Percentiles rank a stretch among this genome's conserved stretches.
These are phyloP conservation scores for Pseudozyma flocculosa DNA, from an alignment of 1,284 basidiomycete genomes.

Conservation along the genomic window DNA sequence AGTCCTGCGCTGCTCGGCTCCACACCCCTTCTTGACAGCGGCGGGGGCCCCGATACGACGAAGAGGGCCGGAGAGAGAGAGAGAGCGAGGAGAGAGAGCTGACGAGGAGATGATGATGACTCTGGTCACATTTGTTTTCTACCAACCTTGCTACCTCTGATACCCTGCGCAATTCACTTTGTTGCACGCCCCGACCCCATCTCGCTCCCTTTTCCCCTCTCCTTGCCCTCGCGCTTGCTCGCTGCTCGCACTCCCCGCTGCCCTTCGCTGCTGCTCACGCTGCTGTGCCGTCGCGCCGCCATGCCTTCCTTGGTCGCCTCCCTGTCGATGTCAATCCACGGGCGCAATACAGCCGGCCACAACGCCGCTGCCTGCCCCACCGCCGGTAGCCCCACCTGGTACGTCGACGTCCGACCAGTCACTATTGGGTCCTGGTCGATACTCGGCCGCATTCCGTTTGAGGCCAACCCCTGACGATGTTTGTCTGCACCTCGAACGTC, in stretches of 20 bases:
- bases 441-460: too few species aligned
- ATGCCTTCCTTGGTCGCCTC: too few species aligned
- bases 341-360: slow-evolving; percentile 54
- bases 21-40: too few species aligned
- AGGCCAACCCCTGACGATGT: too few species aligned
- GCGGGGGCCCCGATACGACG: too few species aligned
- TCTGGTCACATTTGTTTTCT: slow-evolving; percentile 21
- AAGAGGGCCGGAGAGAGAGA: slow-evolving; percentile 2
- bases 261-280: not conserved
- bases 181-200: slow-evolving; percentile 2
- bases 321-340: too few species aligned
- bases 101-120: slow-evolving; percentile 38
- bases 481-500: too few species aligned
- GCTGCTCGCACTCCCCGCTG: not conserved
- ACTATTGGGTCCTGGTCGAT: too few species aligned
- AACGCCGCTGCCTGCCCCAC: slow-evolving; percentile 52
- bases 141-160: slow-evolving; percentile 26
- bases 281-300: too few species aligned
- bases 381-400: slow-evolving; percentile 51
- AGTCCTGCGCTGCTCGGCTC: too few species aligned
- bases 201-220: not conserved
- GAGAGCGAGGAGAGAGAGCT: slow-evolving; percentile 27
- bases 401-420: slow-evolving; percentile 8
- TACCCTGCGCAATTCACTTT: slow-evolving; percentile 18
- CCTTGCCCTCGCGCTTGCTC: not conserved